These are phyloP conservation scores for Pseudogymnoascus sp. DNA, from an alignment of 2,329 filamentous ascomycete genomes.

Conservation along the genomic window DNA sequence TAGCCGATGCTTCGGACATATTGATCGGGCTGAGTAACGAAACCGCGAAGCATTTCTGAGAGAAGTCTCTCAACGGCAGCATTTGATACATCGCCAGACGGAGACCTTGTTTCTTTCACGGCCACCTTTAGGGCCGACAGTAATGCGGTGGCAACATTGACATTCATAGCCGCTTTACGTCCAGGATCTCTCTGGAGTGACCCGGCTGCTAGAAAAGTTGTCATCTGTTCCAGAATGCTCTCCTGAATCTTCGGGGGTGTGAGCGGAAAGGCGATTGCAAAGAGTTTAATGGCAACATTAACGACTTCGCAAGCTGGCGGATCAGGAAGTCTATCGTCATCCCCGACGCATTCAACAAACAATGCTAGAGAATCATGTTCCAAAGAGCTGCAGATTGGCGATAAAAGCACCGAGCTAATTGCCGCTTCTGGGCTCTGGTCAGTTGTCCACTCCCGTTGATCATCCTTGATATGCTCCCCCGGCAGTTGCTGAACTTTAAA, in stretches of 20 bases:
- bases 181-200: conserved; percentile 77
- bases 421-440: conserved; percentile 52
- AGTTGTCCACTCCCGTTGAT: conserved; percentile 41
- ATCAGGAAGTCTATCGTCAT: conserved; percentile 47
- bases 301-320: conserved; percentile 88
- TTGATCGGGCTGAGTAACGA: conserved; percentile 74
- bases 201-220: conserved; percentile 75
- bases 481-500: conserved; percentile 63
- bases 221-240: conserved; percentile 87
- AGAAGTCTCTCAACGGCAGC: conserved; percentile 73
- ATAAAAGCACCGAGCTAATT: conserved; percentile 53
- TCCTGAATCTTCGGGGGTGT: conserved; percentile 90
- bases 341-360: conserved; percentile 51
- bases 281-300: conserved; percentile 86
- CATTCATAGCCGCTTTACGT: conserved; percentile 78
- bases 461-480: conserved; percentile 54
- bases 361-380: conserved; percentile 84
- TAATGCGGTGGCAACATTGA: conserved; percentile 80
- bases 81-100: conserved; percentile 64
- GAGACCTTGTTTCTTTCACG: conserved; percentile 66
- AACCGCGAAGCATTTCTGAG: conserved; percentile 62
- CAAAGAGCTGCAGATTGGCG: conserved; percentile 70
- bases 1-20: conserved; percentile 80
- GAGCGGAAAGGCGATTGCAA: conserved; percentile 81
- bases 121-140: conserved; percentile 74